Evolutionary conservation across 768 basidiomycete species (phyloP).

Genomic region (Podaxis carcinomalis): DNA sequence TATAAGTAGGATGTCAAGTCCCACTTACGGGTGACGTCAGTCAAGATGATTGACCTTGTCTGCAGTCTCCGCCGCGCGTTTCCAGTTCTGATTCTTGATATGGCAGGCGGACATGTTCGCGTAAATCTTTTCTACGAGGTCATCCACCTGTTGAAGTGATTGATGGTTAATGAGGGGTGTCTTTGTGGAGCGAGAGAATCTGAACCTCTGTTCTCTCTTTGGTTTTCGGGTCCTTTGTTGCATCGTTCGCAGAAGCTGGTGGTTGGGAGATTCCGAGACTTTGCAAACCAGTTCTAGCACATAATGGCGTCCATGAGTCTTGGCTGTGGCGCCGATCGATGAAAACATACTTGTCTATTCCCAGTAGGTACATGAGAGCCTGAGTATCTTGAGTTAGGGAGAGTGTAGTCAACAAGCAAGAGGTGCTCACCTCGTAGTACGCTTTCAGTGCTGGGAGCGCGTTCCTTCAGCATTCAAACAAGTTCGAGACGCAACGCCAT

Average conservation of each 20-base stretch:
- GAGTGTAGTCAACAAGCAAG: conserved; percentile 5
- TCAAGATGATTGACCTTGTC: conserved; percentile 48
- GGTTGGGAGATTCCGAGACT: conserved; percentile 41
- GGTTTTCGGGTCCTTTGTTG: conserved; percentile 28
- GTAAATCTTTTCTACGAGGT: conserved; percentile 76
- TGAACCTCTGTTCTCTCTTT: conserved; percentile 69
- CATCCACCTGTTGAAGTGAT: conserved; percentile 50
- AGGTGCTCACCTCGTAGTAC: conserved; percentile 62
- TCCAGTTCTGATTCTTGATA: conserved; percentile 76
- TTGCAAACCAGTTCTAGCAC: conserved; percentile 50
- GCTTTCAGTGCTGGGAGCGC: conserved; percentile 50
- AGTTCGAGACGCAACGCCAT: conserved; percentile 16
- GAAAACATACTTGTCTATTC: conserved; percentile 67
- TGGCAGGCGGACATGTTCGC: conserved; percentile 85
- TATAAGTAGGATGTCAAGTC: background rate
- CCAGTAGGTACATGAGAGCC: conserved; percentile 71
- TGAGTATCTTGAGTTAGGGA: conserved; percentile 20
- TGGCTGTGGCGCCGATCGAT: background rate
- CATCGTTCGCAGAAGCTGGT: conserved; percentile 21
- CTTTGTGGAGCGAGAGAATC: background rate
- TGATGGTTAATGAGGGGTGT: conserved; percentile 4
- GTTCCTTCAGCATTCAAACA: background rate
- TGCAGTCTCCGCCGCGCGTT: conserved; percentile 74
- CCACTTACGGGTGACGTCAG: background rate
- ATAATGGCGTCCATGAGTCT: background rate